Evolutionary conservation across 108 stramenopile genomes (phyloP).

Genomic region (Pseudonitzschia multiseries): DNA sequence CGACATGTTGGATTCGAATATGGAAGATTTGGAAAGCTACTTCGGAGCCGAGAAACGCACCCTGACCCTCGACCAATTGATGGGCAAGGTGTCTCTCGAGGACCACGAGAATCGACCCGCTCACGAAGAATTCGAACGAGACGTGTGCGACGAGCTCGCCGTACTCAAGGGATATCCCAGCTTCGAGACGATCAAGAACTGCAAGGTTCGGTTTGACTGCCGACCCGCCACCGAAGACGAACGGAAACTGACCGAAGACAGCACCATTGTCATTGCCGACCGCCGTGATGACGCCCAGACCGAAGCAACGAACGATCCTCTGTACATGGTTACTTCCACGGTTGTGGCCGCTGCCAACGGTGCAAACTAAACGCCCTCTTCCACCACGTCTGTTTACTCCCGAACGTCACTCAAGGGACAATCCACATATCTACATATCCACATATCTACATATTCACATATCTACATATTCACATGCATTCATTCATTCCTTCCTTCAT

Average conservation of each 20-base stretch:
- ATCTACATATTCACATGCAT: too few species aligned
- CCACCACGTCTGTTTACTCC: too few species aligned
- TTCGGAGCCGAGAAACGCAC: not conserved
- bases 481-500: too few species aligned
- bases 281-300: not conserved
- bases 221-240: not conserved
- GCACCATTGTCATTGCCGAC: not conserved
- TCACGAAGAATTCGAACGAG: not conserved
- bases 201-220: not conserved
- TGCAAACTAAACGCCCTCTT: too few species aligned
- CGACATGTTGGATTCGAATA: too few species aligned
- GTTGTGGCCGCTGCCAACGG: not conserved
- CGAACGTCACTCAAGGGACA: too few species aligned
- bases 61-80: constrained; percentile 1
- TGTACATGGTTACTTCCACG: not conserved
- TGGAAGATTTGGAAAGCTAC: too few species aligned
- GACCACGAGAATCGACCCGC: not conserved
- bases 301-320: not conserved
- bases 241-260: not conserved
- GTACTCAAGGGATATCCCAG: not conserved
- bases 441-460: too few species aligned
- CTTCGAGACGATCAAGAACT: not conserved
- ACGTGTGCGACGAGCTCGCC: not conserved
- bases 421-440: too few species aligned
- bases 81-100: not conserved